These are phyloP conservation scores for Blastocystis sp. DNA, from an alignment of 352 stramenopile genomes.

Conservation along the genomic window DNA sequence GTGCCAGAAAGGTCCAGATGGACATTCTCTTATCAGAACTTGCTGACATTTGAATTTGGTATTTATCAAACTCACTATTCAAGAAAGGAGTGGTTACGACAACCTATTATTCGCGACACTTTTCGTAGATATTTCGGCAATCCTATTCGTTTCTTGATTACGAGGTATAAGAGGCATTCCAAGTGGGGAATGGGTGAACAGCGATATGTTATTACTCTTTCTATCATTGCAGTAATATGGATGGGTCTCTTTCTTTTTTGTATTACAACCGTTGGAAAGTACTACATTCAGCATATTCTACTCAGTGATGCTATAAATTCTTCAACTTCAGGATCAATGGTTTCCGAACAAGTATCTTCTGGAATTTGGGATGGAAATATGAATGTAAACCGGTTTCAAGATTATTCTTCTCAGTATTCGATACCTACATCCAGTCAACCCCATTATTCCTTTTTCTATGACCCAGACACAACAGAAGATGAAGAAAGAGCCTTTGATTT, in stretches of 20 bases:
- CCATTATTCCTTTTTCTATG: not conserved
- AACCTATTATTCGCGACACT: not conserved
- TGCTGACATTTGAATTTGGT: slow-evolving; percentile 30
- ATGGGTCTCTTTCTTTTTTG: not conserved
- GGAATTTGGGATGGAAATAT: not conserved
- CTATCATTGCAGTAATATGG: not conserved
- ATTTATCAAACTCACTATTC: not conserved
- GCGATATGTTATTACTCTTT: not conserved
- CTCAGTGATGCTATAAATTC: not conserved
- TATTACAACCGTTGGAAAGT: not conserved
- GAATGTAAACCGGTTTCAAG: not conserved
- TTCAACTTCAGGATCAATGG: not conserved
- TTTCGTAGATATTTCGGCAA: not conserved
- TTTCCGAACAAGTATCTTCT: not conserved
- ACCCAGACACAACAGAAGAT: not conserved
- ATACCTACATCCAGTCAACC: not conserved
- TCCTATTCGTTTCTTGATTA: not conserved
- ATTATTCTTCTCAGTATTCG: not conserved
- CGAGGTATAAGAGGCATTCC: not conserved
- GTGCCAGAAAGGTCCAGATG: slow-evolving; percentile 25
- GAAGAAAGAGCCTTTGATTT: not conserved
- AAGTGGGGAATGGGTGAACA: not conserved
- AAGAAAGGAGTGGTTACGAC: not conserved
- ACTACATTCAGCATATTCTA: not conserved
- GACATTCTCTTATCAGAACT: not conserved